Percentiles rank a stretch among this genome's conserved stretches.
Conservation (phyloP, 2,329 filamentous ascomycete species). For the Fusarium avenaceum region DNA sequence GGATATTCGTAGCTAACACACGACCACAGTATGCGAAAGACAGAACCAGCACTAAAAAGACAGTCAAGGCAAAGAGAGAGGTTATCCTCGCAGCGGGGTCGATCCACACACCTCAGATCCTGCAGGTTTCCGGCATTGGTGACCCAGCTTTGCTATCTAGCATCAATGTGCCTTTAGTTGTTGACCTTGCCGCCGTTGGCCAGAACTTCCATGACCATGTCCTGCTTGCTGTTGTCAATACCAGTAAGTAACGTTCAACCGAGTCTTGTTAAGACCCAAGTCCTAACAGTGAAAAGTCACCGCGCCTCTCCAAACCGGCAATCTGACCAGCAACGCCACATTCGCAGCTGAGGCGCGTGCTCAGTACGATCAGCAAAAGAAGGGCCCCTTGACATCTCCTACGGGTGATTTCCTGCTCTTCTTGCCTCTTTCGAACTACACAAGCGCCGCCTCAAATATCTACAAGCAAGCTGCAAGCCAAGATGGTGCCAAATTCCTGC, state of each 20-base stretch:
- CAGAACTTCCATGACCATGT: conserved; percentile 61
- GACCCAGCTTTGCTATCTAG: conserved; percentile 52
- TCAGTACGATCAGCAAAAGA: conserved; percentile 24
- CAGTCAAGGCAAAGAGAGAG: conserved; percentile 51
- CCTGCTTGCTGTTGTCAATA: conserved; percentile 10
- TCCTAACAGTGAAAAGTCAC: conserved; percentile 11
- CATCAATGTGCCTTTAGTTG: conserved; percentile 57
- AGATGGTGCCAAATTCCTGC: conserved; percentile 26
- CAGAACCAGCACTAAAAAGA: neutral
- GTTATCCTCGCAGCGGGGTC: conserved; percentile 59
- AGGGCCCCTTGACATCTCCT: conserved; percentile 31
- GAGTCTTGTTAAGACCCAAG: rapidly evolving
- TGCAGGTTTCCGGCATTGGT: conserved; percentile 66
- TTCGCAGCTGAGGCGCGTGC: conserved; percentile 33
- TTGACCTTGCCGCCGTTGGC: conserved; percentile 64
- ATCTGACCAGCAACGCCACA: conserved; percentile 34
- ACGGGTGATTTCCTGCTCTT: conserved; percentile 36
- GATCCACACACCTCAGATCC: conserved; percentile 59
- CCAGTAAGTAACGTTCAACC: neutral
- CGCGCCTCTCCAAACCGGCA: conserved; percentile 23
- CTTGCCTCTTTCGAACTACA: conserved; percentile 33
- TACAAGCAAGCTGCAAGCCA: conserved; percentile 20
- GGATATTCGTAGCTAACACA: neutral
- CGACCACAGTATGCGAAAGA: conserved; percentile 18
- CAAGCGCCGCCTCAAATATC: conserved; percentile 16